Base-by-base conservation (phyloP, 306 rosid genomes). In the Leucaena leucocephala region DNA sequence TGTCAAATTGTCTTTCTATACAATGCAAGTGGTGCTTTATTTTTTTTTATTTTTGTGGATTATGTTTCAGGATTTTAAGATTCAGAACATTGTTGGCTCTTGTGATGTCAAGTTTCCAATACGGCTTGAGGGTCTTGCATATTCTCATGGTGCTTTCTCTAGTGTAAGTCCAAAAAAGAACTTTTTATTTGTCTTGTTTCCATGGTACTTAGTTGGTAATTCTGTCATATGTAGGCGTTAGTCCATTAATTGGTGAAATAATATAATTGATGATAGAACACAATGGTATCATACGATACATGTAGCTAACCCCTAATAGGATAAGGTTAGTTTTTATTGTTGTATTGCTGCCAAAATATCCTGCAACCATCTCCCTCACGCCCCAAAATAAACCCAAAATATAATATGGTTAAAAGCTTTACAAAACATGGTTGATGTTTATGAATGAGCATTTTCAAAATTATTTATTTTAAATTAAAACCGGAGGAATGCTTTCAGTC, bases 61-160 rank as follows among this genome's bases (percentile, higher is more conserved):
- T 35, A 11, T 69, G 17, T 45, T 43, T 50, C 43, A 86, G 89
- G 89, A 86, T 80, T 94, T 94, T 77, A 94, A 94, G 84, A 94
- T 94, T 78, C 97, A 94, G 86, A 94, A 94, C 78, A 94, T 94
- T 58, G 97, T 94, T 50, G 97, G 95, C 59, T 94, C 97, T 8
- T 91, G 97, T 76, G 98, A 92, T 78, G 97, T 94, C 45, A 92
- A 94, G 88, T 94, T 94, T 68, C 97, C 97, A 49, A 94, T 94
- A 48, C 86, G 98, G 81, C 91, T 94, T 5, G 98, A 92, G 87
- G 98, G 95, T 64, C 95, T 94, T 85, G 91, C 92, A 12, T 91
- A 88, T 84, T 94, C 98, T 34, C 97, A 94, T 52, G 88, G 92
- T 81, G 95, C 97, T 75, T 94, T 94, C 86, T 92, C 97, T 49